Percentiles rank a stretch among this genome's conserved stretches.
Conservation (phyloP, 768 basidiomycete genomes). For the Termitomyces sp. region DNA sequence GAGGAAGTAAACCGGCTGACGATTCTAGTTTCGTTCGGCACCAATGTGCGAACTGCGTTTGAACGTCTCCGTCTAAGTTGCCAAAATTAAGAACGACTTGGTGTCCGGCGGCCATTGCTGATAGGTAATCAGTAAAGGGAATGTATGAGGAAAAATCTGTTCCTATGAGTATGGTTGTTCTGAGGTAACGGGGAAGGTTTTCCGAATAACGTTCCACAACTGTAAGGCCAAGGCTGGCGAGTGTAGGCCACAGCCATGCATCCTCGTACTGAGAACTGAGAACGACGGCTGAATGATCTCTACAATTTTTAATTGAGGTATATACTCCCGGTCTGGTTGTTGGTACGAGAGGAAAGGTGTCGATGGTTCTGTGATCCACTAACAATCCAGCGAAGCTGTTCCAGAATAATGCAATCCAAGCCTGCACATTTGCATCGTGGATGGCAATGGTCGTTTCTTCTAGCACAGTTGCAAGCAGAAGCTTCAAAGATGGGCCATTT, state of each 20-base stretch:
- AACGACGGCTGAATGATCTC: slow-evolving; percentile 20
- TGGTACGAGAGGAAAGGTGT: slow-evolving; percentile 29
- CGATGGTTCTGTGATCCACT: slow-evolving; percentile 11
- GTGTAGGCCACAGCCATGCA: slow-evolving; percentile 11
- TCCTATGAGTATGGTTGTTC: slow-evolving; percentile 9
- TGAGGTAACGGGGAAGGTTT: slow-evolving; percentile 15
- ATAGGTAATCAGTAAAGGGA: slow-evolving; percentile 15
- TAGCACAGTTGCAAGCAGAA: slow-evolving; percentile 8
- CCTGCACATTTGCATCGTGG: not conserved
- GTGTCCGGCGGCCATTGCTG: slow-evolving; percentile 2
- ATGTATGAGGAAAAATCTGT: slow-evolving; percentile 7
- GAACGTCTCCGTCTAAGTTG: slow-evolving; percentile 11
- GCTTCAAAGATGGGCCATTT: slow-evolving; percentile 9
- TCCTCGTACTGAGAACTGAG: slow-evolving; percentile 8
- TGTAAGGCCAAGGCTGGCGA: slow-evolving; percentile 19
- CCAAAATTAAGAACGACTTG: slow-evolving; percentile 6
- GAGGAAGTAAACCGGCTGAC: not conserved
- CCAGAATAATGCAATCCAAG: slow-evolving; percentile 33
- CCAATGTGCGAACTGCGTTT: slow-evolving; percentile 26
- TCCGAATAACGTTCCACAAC: slow-evolving; percentile 16
- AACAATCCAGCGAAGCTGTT: slow-evolving; percentile 8
- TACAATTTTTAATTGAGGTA: slow-evolving; percentile 27
- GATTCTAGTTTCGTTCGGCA: slow-evolving; percentile 14
- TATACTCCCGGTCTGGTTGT: slow-evolving; percentile 21
- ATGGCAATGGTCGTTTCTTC: not conserved